Evolutionary conservation across 192 early-diverging fungal genomes (phyloP), one percentile per base, ranked within the genome.

Genomic region (Backusella tarrabulga): DNA sequence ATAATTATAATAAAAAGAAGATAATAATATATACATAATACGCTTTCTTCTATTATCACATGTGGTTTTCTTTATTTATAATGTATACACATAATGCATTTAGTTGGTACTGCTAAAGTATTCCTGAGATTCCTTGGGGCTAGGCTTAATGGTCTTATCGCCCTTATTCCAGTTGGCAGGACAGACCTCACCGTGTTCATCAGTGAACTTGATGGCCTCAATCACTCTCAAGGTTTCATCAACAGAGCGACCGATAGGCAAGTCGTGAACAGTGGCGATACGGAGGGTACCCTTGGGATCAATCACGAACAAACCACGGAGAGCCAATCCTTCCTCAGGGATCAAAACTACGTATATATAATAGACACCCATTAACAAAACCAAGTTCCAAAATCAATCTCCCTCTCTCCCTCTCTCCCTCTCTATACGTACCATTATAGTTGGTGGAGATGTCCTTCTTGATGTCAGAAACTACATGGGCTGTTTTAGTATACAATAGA

Each of bases 121-220:
- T 52, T 90, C 87, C 85, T 92, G 88, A 72, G 88, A 87, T 56
- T 80, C 76, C 38, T 84, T 76, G 63, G 92, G 87, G 71, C 90
- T 88, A 66, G 92, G 89, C 80, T 94, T 91, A 84, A 97, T 95
- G 68, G 93, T 90, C 67, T 70, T 81, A 44, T 83, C 82, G 74
- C 95, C 96, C 81, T 92, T 90, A 77, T 88, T 84, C 95, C 95
- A 97, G 88, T 91, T 90, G 75, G 90, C 91, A 56, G 94, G 95
- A 90, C 93, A 95, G 54, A 94, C 94, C 34, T 87, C 90, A 35
- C 90, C 90, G 68, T 91, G 86, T 66, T 86, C 73, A 63, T 88
- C 90, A 40, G 85, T 80, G 73, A 88, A 91, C 77, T 90, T 87
- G 46, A 89, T 81, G 12, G 88, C 91, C 76, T 92, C 89, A 38